These are phyloP conservation scores for Metschnikowia noctiluminum DNA, from an alignment of 805 yeast species.

Conservation along the genomic window DNA sequence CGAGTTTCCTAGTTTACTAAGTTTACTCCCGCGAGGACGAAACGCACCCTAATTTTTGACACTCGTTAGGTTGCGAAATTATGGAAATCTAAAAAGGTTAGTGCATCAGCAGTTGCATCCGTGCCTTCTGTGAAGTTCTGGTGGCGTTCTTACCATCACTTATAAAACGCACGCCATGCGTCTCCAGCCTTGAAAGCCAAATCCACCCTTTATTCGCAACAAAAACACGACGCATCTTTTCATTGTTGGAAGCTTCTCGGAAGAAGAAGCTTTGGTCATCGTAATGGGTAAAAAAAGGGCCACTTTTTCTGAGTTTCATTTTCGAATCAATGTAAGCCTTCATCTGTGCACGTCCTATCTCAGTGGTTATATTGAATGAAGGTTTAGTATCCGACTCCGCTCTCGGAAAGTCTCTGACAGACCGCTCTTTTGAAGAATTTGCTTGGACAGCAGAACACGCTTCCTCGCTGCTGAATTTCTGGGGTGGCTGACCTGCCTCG, in stretches of 20 bases:
- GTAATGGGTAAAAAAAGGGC: neutral
- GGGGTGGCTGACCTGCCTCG: too few relatives aligned
- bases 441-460: too few relatives aligned
- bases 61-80: too few relatives aligned
- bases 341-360: conserved; percentile 13
- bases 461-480: too few relatives aligned
- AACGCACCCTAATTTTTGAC: too few relatives aligned
- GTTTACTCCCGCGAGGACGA: too few relatives aligned
- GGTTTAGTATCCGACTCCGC: conserved; percentile 1
- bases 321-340: conserved; percentile 8
- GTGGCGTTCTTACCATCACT: neutral
- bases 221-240: conserved; percentile 8
- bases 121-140: too few relatives aligned
- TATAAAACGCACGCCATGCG: conserved; percentile 1
- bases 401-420: neutral
- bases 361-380: conserved; percentile 13
- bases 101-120: too few relatives aligned
- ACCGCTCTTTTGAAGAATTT: too few relatives aligned
- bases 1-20: too few relatives aligned
- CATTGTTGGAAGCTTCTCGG: neutral
- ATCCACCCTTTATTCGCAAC: conserved; percentile 16
- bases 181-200: conserved; percentile 6
- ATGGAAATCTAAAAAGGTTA: too few relatives aligned
- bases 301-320: conserved; percentile 2
- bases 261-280: neutral